Conservation (phyloP, 2,329 filamentous ascomycete genomes). For the Coniella vitis region DNA sequence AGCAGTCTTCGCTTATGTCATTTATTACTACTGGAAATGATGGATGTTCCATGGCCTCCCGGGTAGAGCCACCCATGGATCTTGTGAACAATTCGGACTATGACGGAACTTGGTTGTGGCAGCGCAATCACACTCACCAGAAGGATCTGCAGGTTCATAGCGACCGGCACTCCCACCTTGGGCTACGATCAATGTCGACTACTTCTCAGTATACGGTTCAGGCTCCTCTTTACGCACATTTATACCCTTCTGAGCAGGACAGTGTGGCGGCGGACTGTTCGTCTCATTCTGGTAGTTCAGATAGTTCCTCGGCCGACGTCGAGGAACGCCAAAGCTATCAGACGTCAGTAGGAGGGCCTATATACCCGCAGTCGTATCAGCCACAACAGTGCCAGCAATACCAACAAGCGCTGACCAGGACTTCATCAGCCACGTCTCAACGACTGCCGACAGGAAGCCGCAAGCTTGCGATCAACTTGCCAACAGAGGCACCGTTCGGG, state of each 20-base stretch:
- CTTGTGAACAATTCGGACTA: conserved; percentile 3
- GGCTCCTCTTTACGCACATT: neutral
- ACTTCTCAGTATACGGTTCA: neutral
- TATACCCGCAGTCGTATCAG: neutral
- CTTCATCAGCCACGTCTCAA: neutral
- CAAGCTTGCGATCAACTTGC: conserved; percentile 9
- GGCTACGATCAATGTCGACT: neutral
- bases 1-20: conserved; percentile 3
- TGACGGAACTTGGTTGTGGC: conserved; percentile 4
- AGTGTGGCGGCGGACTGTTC: neutral
- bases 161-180: neutral
- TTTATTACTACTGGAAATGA: conserved; percentile 3
- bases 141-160: neutral
- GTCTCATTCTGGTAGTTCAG: conserved; percentile 1
- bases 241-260: neutral
- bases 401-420: neutral
- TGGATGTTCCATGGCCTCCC: conserved; percentile 9
- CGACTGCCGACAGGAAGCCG: neutral
- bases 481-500: conserved; percentile 25
- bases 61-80: conserved; percentile 1
- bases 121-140: conserved; percentile 3
- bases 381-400: neutral
- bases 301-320: conserved; percentile 1
- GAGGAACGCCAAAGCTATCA: neutral
- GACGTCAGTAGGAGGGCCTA: neutral